Percentiles rank a stretch among this genome's conserved stretches.
Conservation (phyloP, 148 eudicot species). For the Nepenthes mirabilis region DNA sequence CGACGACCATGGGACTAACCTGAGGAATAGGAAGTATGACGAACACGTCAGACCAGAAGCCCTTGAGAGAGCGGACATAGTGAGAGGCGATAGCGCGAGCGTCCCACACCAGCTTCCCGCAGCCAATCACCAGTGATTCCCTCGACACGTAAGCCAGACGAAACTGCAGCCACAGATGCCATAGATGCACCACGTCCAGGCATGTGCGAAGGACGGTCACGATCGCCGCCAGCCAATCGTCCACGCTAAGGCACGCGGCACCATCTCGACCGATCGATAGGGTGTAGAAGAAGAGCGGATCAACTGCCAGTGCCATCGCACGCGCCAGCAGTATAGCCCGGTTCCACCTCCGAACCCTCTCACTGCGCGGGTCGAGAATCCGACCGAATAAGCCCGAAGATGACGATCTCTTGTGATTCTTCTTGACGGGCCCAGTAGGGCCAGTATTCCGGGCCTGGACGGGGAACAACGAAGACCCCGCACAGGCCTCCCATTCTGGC, state of each 20-base stretch:
- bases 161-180: slow-evolving; percentile 85
- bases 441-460: slow-evolving; percentile 14
- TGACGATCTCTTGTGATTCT: neutral
- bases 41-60: slow-evolving; percentile 82
- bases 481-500: slow-evolving; percentile 82
- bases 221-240: slow-evolving; percentile 47
- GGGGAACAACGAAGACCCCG: slow-evolving; percentile 74
- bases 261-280: slow-evolving; percentile 58
- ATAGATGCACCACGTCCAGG: slow-evolving; percentile 57
- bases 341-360: slow-evolving; percentile 62
- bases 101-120: slow-evolving; percentile 98
- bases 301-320: slow-evolving; percentile 67
- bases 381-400: slow-evolving; percentile 18
- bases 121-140: slow-evolving; percentile 90
- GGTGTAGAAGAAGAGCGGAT: slow-evolving; percentile 84
- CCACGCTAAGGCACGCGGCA: slow-evolving; percentile 63
- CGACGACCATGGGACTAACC: slow-evolving; percentile 20
- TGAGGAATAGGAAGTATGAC: slow-evolving; percentile 96
- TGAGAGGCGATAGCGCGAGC: slow-evolving; percentile 61
- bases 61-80: slow-evolving; percentile 51
- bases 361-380: slow-evolving; percentile 67
- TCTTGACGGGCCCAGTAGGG: neutral
- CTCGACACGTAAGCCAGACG: slow-evolving; percentile 81
- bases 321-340: slow-evolving; percentile 58
- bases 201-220: slow-evolving; percentile 51